A percentile compares a stretch with the other conserved stretches of the same genome.
phyloP scores from a whole-genome alignment of 2,329 filamentous ascomycete species.

The Acrodontium crateriforme region DNA sequence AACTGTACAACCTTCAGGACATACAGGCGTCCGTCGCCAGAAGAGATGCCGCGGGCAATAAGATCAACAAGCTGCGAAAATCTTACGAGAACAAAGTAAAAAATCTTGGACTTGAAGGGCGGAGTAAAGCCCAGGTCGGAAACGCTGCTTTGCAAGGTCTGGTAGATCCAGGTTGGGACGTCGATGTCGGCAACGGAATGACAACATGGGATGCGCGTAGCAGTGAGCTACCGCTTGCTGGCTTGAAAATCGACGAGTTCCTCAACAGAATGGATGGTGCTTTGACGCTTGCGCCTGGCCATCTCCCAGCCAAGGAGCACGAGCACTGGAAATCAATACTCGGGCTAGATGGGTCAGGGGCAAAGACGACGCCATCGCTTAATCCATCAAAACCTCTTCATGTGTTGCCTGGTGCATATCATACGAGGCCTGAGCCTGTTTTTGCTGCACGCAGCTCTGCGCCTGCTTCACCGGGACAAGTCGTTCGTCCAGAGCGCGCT shows the following conservation, averaged over 20 bases:
- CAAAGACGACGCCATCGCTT: neutral
- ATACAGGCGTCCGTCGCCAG: constrained; percentile 46
- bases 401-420: no score
- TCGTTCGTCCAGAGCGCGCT: constrained; percentile 46
- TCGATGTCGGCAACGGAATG: constrained; percentile 15
- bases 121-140: constrained; percentile 30
- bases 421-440: constrained; percentile 15
- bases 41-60: constrained; percentile 50
- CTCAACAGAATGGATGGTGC: constrained; percentile 27
- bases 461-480: constrained; percentile 22
- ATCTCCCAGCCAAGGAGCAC: constrained; percentile 27
- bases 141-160: constrained; percentile 24
- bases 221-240: constrained; percentile 24
- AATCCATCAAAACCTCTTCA: constrained; percentile 9
- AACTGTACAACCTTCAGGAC: constrained; percentile 42
- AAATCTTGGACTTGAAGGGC: constrained; percentile 33
- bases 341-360: constrained; percentile 28
- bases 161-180: constrained; percentile 20
- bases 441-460: constrained; percentile 15
- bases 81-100: constrained; percentile 42
- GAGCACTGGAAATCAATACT: constrained; percentile 30
- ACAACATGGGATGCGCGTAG: constrained; percentile 24
- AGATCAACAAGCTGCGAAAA: constrained; percentile 48
- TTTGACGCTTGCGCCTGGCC: constrained; percentile 29
- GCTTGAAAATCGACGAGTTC: constrained; percentile 4